Conservation (phyloP, 768 basidiomycete genomes). For the Lactarius sp. region DNA sequence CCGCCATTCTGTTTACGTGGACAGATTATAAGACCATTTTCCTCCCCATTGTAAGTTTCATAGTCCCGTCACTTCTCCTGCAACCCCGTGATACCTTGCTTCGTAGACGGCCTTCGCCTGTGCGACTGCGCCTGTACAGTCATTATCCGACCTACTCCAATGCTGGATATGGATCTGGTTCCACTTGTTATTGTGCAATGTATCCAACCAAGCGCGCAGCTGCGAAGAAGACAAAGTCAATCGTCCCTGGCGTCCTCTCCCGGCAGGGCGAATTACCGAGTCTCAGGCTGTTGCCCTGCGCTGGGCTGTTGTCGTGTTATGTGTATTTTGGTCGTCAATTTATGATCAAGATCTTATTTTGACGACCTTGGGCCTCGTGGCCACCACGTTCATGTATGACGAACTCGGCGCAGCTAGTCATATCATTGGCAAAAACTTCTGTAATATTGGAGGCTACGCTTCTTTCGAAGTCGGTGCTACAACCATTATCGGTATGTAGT, state of each 20-base stretch:
- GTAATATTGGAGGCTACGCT: constrained; percentile 26
- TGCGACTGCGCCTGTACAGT: constrained; percentile 24
- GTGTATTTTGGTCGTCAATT: constrained; percentile 20
- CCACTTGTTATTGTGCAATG: constrained; percentile 28
- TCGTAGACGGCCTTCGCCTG: constrained; percentile 23
- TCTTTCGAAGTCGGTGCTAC: constrained; percentile 28
- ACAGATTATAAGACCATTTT: constrained; percentile 32
- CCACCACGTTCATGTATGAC: constrained; percentile 27
- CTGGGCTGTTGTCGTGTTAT: constrained; percentile 24
- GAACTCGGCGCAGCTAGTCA: constrained; percentile 21
- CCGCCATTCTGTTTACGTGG: constrained; percentile 31
- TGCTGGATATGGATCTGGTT: constrained; percentile 29
- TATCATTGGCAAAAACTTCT: constrained; percentile 26
- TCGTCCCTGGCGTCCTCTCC: constrained; percentile 30
- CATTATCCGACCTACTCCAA: constrained; percentile 17
- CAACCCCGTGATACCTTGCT: background rate
- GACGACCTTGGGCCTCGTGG: constrained; percentile 25
- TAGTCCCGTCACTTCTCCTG: background rate
- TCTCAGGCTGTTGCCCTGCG: constrained; percentile 24
- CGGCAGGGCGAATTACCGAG: constrained; percentile 28
- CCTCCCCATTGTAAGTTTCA: constrained; percentile 28
- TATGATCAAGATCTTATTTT: constrained; percentile 21
- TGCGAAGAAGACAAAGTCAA: constrained; percentile 29
- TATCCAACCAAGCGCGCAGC: constrained; percentile 29
- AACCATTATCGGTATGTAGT: constrained; percentile 20